Evolutionary conservation across 345 rosid species (phyloP).

Genomic region (Boechera retrofracta): DNA sequence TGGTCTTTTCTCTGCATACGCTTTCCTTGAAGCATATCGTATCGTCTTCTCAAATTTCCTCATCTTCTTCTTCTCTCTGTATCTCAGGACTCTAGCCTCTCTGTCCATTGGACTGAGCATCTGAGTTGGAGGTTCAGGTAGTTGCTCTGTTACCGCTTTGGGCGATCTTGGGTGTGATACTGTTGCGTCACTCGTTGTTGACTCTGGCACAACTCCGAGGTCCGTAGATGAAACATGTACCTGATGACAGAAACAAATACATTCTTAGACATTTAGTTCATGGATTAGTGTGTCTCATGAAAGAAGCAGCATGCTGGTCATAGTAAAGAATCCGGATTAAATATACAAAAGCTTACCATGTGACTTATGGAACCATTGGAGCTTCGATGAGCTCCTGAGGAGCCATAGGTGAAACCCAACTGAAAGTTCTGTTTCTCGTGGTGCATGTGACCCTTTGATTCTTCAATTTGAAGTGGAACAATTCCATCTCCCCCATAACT

Average conservation of each 20-base stretch:
- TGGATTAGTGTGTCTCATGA: neutral
- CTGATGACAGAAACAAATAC: constrained; percentile 1
- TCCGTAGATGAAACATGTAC: constrained; percentile 14
- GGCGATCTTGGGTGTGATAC: constrained; percentile 58
- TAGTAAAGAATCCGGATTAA: neutral
- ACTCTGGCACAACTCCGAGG: constrained; percentile 66
- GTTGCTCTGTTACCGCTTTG: constrained; percentile 63
- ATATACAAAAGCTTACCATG: constrained; percentile 22
- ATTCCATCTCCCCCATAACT: constrained; percentile 38
- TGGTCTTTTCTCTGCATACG: constrained; percentile 90
- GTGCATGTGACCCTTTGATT: constrained; percentile 26
- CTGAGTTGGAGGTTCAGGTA: constrained; percentile 56
- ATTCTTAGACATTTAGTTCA: neutral
- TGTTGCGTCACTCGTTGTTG: constrained; percentile 63
- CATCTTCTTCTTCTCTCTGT: constrained; percentile 91
- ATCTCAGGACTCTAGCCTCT: constrained; percentile 89
- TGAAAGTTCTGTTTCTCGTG: constrained; percentile 50
- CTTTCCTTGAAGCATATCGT: constrained; percentile 96
- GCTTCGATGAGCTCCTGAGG: constrained; percentile 46
- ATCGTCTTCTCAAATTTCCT: constrained; percentile 95
- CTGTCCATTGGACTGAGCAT: constrained; percentile 79
- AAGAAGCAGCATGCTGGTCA: neutral
- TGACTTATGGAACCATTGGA: constrained; percentile 67
- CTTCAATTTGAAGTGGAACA: constrained; percentile 38
- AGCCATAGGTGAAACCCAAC: constrained; percentile 63